Evolutionary conservation across 345 rosid species (phyloP).

Genomic region (Eutrema yunnanense): DNA sequence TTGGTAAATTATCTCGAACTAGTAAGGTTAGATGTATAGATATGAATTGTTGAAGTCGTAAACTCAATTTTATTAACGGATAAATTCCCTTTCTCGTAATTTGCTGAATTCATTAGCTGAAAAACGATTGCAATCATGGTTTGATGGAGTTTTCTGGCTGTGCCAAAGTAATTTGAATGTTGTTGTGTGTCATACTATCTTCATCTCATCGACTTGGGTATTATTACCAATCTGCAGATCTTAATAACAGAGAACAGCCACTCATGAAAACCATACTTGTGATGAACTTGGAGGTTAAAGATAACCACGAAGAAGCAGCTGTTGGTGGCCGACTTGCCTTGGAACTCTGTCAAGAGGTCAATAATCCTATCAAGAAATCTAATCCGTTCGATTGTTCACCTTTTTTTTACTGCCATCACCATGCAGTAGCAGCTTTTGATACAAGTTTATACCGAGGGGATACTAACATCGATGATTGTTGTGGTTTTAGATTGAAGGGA

Average conservation of each 20-base stretch:
- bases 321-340: slow-evolving; percentile 74
- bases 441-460: background rate
- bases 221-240: slow-evolving; percentile 45
- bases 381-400: background rate
- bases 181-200: background rate
- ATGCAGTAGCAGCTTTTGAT: background rate
- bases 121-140: background rate
- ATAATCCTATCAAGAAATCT: background rate
- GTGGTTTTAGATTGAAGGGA: slow-evolving; percentile 59
- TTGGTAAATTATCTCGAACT: background rate
- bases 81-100: no score
- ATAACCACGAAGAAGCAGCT: slow-evolving; percentile 97
- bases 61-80: background rate
- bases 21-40: background rate
- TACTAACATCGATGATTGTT: background rate
- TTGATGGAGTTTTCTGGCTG: background rate
- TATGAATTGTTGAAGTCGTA: background rate
- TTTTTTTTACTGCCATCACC: background rate
- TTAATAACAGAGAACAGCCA: slow-evolving; percentile 69
- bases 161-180: background rate
- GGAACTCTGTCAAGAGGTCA: slow-evolving; percentile 84
- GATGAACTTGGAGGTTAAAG: slow-evolving; percentile 96
- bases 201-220: background rate
- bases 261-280: slow-evolving; percentile 67
- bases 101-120: background rate